phyloP scores from a whole-genome alignment of 495 filamentous ascomycete genomes.

The Elaphomyces granulatus region DNA sequence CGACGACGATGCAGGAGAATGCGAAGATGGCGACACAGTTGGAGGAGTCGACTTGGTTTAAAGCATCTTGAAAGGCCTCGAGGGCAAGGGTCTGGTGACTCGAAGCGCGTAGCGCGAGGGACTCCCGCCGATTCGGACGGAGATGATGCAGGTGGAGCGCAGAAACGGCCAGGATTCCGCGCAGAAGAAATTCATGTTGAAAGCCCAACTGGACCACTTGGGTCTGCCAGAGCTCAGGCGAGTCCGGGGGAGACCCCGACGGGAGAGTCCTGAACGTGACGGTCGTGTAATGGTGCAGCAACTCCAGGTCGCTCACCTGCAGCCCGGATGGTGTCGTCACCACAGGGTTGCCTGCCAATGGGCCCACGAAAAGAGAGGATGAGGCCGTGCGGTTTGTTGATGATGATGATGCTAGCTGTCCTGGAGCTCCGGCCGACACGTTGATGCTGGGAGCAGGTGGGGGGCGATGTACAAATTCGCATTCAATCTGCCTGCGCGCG shows the following conservation, averaged over 20 bases:
- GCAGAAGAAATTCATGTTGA: conserved; percentile 19
- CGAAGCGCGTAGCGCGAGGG: conserved; percentile 9
- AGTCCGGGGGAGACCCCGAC: conserved; percentile 9
- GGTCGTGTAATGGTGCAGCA: conserved; percentile 32
- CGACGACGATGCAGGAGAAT: conserved; percentile 30
- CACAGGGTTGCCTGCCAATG: background rate
- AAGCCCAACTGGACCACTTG: conserved; percentile 20
- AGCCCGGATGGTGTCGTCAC: conserved; percentile 11
- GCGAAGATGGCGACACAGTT: conserved; percentile 35
- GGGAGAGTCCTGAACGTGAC: conserved; percentile 20
- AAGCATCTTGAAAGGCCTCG: conserved; percentile 15
- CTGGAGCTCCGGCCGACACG: conserved; percentile 1
- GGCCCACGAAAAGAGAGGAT: background rate
- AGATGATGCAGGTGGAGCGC: conserved; percentile 21
- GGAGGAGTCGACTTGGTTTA: conserved; percentile 15
- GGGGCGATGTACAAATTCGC: conserved; percentile 9
- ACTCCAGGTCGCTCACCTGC: conserved; percentile 18
- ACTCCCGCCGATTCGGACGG: conserved; percentile 11
- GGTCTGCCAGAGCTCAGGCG: conserved; percentile 13
- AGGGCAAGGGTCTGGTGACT: conserved; percentile 29
- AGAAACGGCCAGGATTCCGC: conserved; percentile 21
- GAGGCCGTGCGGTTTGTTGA: background rate
- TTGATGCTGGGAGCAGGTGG: conserved; percentile 9
- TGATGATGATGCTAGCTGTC: background rate
- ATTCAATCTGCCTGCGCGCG: conserved; percentile 24